Conservation (phyloP, 805 yeast genomes). For the Metschnikowia colocasiae region DNA sequence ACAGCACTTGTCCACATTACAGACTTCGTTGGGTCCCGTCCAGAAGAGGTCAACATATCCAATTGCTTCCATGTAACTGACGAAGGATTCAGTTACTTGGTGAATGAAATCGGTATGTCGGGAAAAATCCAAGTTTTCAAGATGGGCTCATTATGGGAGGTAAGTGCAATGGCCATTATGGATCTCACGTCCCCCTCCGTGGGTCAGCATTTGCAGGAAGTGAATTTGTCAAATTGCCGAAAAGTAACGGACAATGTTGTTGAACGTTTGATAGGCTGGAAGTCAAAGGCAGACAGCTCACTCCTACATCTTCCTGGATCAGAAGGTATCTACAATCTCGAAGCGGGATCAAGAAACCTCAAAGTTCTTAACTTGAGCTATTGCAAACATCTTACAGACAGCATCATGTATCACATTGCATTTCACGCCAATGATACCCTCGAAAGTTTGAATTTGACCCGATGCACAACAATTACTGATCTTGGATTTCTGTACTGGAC, state of each 20-base stretch:
- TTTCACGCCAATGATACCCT: slow-evolving; percentile 54
- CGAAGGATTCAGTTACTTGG: slow-evolving; percentile 66
- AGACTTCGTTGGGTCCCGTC: slow-evolving; percentile 68
- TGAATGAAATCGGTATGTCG: slow-evolving; percentile 65
- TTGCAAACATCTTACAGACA: slow-evolving; percentile 72
- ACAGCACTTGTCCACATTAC: slow-evolving; percentile 54
- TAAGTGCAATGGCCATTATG: slow-evolving; percentile 78
- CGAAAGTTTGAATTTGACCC: slow-evolving; percentile 56
- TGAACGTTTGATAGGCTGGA: slow-evolving; percentile 63
- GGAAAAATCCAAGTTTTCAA: slow-evolving; percentile 53
- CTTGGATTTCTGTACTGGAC: slow-evolving; percentile 68
- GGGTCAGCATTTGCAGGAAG: slow-evolving; percentile 53
- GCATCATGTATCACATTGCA: slow-evolving; percentile 60
- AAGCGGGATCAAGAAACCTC: slow-evolving; percentile 58
- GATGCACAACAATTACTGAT: slow-evolving; percentile 79
- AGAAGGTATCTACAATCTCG: slow-evolving; percentile 17
- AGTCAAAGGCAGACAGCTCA: slow-evolving; percentile 3
- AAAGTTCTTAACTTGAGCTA: slow-evolving; percentile 58
- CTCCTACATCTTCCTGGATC: slow-evolving; percentile 10
- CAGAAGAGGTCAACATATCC: slow-evolving; percentile 56
- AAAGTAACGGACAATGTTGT: slow-evolving; percentile 70
- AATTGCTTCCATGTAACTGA: slow-evolving; percentile 77
- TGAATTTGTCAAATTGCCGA: slow-evolving; percentile 70
- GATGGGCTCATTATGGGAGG: slow-evolving; percentile 74
- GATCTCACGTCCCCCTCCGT: slow-evolving; percentile 65